Evolutionary conservation across 1,284 basidiomycete genomes (phyloP).

Genomic region (Crucibulum cyathiforme): DNA sequence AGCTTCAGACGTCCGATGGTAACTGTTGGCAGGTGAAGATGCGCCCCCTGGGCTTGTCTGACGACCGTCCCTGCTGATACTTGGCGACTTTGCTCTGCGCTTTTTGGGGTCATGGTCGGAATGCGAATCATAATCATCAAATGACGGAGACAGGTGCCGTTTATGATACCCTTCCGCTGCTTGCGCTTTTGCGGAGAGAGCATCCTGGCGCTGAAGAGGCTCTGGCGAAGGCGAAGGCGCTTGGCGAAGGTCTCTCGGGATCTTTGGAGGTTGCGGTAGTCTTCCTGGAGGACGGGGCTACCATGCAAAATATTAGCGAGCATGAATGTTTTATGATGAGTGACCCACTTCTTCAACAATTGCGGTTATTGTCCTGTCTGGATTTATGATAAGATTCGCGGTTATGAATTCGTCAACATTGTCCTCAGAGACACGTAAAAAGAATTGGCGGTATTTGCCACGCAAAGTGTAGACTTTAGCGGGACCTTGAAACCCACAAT

Average conservation of each 20-base stretch:
- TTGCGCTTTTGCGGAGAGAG: too few species aligned
- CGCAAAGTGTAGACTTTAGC: conserved; percentile 73
- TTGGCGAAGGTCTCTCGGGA: conserved; percentile 19
- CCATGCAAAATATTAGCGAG: neutral
- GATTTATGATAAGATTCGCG: conserved; percentile 52
- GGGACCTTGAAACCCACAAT: conserved; percentile 50
- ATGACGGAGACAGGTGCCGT: conserved; percentile 24
- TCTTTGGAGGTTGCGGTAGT: conserved; percentile 31
- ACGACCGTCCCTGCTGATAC: too few species aligned
- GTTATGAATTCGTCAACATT: conserved; percentile 51
- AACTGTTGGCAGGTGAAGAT: neutral
- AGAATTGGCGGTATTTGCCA: conserved; percentile 72
- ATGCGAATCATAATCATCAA: conserved; percentile 21
- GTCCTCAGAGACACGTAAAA: conserved; percentile 64
- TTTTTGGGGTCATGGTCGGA: neutral
- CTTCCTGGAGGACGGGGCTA: conserved; percentile 37
- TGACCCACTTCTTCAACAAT: conserved; percentile 55
- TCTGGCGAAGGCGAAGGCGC: too few species aligned
- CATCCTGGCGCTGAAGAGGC: too few species aligned
- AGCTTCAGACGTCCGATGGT: too few species aligned
- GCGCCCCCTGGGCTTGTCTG: too few species aligned
- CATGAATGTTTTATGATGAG: neutral
- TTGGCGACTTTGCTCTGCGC: neutral
- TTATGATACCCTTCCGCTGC: conserved; percentile 14
- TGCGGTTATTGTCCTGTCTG: conserved; percentile 52